A percentile compares a stretch with the other conserved stretches of the same genome.
Conservation (phyloP, 441 rosid genomes). For the Hura crepitans region DNA sequence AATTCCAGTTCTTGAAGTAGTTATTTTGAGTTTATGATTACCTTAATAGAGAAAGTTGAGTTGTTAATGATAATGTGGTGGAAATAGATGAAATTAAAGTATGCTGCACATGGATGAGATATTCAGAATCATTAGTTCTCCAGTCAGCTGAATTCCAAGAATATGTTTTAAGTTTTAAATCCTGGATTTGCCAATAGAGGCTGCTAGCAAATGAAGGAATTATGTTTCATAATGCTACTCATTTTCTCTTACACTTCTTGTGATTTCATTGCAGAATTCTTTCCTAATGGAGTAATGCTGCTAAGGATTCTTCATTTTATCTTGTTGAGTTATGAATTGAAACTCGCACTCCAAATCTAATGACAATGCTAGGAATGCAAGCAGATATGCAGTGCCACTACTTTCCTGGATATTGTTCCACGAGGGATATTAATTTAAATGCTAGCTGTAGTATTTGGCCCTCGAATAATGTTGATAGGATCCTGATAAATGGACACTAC, state of each 20-base stretch:
- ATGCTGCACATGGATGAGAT: not conserved
- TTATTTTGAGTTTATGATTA: not conserved
- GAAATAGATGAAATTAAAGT: not conserved
- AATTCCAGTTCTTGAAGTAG: not conserved
- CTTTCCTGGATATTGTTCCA: conserved; percentile 32
- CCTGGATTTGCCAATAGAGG: not conserved
- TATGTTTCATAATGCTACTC: not conserved
- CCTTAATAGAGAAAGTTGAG: not conserved
- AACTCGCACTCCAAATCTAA: conserved; percentile 12
- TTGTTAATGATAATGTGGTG: not conserved
- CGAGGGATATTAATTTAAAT: conserved; percentile 38
- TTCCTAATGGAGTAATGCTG: conserved; percentile 13
- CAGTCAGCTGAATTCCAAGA: not conserved
- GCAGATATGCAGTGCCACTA: conserved; percentile 35
- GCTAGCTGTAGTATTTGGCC: conserved; percentile 34
- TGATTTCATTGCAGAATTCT: conserved; percentile 27
- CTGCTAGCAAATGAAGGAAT: not conserved
- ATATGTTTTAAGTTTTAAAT: not conserved
- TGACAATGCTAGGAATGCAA: conserved; percentile 41
- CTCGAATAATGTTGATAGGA: conserved; percentile 30
- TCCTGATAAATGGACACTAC: conserved; percentile 31
- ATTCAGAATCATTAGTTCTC: not conserved
- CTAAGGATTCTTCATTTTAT: not conserved
- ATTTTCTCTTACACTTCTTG: not conserved
- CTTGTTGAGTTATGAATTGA: not conserved